Conservation (phyloP, 345 rosid species). For the Firmiana major region DNA sequence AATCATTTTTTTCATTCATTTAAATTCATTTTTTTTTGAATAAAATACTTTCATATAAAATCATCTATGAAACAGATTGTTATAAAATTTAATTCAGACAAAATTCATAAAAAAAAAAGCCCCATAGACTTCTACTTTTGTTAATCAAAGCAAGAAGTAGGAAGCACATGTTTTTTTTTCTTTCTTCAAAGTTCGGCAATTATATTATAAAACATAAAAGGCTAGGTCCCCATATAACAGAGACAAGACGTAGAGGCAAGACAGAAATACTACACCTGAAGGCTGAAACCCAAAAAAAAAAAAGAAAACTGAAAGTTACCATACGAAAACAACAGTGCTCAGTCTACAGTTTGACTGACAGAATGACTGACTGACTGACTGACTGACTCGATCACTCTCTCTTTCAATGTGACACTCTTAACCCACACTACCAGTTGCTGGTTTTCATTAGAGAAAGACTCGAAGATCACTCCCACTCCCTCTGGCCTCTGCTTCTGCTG, state of each 20-base stretch:
- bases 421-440: not conserved
- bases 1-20: no score
- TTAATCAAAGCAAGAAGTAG: not conserved
- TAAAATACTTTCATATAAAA: no score
- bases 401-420: not conserved
- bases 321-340: conserved; percentile 3
- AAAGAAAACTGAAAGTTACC: conserved; percentile 20
- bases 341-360: not conserved
- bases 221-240: not conserved
- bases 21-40: no score
- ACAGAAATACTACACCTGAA: conserved; percentile 24
- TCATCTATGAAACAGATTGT: no score
- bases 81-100: no score
- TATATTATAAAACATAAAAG: not conserved
- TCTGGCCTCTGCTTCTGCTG: not conserved
- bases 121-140: not conserved
- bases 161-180: not conserved
- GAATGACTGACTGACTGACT: not conserved
- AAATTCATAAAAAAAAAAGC: no score
- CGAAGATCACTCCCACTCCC: not conserved
- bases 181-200: not conserved
- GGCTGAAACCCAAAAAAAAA: not conserved
- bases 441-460: not conserved
- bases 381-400: not conserved
- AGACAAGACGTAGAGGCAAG: conserved; percentile 18